Evolutionary conservation across 2,329 filamentous ascomycete genomes (phyloP), one percentile per base, ranked within the genome.

Genomic region (Fusarium sp.): DNA sequence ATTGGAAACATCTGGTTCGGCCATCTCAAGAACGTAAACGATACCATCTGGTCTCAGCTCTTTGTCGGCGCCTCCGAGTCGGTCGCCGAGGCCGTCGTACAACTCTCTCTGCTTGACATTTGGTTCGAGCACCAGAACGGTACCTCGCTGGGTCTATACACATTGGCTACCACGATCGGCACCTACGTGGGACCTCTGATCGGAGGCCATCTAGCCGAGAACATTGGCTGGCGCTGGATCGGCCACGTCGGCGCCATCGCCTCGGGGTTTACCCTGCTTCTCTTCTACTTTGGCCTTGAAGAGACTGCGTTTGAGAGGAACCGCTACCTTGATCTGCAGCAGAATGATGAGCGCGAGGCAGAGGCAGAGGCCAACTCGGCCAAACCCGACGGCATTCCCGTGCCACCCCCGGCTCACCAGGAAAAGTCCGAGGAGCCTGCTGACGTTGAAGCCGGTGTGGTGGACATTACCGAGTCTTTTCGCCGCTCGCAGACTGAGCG

Each of bases 51-150:
- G 84, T 87, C 86, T 55, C 88, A 90, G 75, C 81, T 90, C 3
- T 89, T 90, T 63, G 86, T 90, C 3, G 88, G 88, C 17, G 87
- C 87, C 4, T 89, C 88, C 6, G 87, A 90, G 78, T 84, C 87
- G 10, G 87, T 87, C 46, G 87, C 87, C 2, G 88, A 90, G 77
- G 88, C 88, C 0, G 84, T 87, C 33, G 88, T 87, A 8, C 88
- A 90, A 74, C 79, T 89, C n/a, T 89, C 87, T 2, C 80, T 90
- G 31, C 86, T 88, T 9, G 88, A 90, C 72, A 83, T 90, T 33
- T 90, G 88, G 81, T 90, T 87, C 69, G 86, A 89, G 79, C 88
- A 90, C 73, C 87, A 88, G 67, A 84, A 87, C 49, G 88, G 88
- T 44, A 83, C 84, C 1, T 86, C 87, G 1, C 81, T 90, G 7